Evolutionary conservation across 805 yeast genomes (phyloP).

Genomic region (Kazachstania bromeliacearum): DNA sequence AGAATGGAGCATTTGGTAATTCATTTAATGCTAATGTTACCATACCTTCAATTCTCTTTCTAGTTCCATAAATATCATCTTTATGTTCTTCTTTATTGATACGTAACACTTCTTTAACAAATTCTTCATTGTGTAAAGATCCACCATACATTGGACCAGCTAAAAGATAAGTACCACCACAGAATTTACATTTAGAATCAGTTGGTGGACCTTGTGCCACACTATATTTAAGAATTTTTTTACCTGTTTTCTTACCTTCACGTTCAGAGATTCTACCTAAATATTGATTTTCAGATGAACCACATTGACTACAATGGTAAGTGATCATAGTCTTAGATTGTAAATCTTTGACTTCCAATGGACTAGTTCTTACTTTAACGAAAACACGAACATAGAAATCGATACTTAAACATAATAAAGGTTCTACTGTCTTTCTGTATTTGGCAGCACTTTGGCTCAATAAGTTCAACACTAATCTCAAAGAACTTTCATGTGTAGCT

Average conservation of each 20-base stretch:
- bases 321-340: slow-evolving; percentile 69
- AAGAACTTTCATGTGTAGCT: slow-evolving; percentile 86
- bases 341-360: slow-evolving; percentile 70
- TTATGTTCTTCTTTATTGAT: slow-evolving; percentile 37
- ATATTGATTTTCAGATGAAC: slow-evolving; percentile 58
- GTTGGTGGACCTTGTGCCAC: slow-evolving; percentile 58
- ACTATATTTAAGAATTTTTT: slow-evolving; percentile 42
- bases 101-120: slow-evolving; percentile 55
- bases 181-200: slow-evolving; percentile 54
- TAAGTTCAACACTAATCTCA: slow-evolving; percentile 70
- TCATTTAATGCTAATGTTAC: slow-evolving; percentile 73
- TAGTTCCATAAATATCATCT: slow-evolving; percentile 60
- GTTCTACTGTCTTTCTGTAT: slow-evolving; percentile 80
- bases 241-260: slow-evolving; percentile 28
- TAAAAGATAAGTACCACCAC: slow-evolving; percentile 57
- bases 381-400: slow-evolving; percentile 89
- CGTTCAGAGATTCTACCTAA: slow-evolving; percentile 53
- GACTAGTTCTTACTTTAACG: slow-evolving; percentile 66
- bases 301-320: slow-evolving; percentile 84
- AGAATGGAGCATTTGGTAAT: slow-evolving; percentile 57
- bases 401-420: slow-evolving; percentile 73
- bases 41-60: slow-evolving; percentile 86
- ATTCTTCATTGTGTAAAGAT: slow-evolving; percentile 57
- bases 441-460: slow-evolving; percentile 80
- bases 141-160: slow-evolving; percentile 98